Evolutionary conservation across 225 moss, liverwort and hornwort genomes (phyloP), one percentile per base, ranked within the genome.

Genomic region (Antitrichia curtipendula): DNA sequence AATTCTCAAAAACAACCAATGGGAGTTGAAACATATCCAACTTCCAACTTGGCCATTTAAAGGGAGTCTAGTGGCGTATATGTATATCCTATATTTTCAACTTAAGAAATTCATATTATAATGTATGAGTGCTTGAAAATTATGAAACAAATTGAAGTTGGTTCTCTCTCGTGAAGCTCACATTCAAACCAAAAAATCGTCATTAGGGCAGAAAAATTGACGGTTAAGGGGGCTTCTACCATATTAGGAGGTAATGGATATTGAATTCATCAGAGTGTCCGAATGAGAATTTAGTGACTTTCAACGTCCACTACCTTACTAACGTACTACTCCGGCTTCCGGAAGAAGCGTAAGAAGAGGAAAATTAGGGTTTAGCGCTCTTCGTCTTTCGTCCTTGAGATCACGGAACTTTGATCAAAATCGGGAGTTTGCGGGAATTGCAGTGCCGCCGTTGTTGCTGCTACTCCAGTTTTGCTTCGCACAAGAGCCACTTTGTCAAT

Each of bases 11-110:
- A 71, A 1, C 4, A 27, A 71, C 8, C 13, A 23, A 24, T 40
- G 10, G 15, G 0, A 25, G 15, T 70, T 25, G 13, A 41, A 70
- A 41, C 9, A 10, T 28, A 72, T 45, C 2, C 16, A 71, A 34
- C 34, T 52, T 75, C 0, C 13, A 75, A 1, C 22, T 22, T 22
- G 8, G 5, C 52, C 22, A 34, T 75, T 34, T 8, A 13, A 34
- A 0, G 1, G 2, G 8, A 52, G 0, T 32, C 6, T 75, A 32
- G 3, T 34, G 5, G 0, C 1, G 52, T 34, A 52, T 8, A 3
- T 34, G 36, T 1, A 22, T 22, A 75, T 14, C 8, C 1, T 34
- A 22, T 52, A 0, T 13, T 52, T 52, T 52, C 5, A 75, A 34
- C 21, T 52, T 32, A 0, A 18, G 21, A 52, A 50, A 8, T 21